A percentile compares a stretch with the other conserved stretches of the same genome.
Evolutionary conservation across 805 yeast genomes (phyloP).

Genomic region (Kregervanrija delftensis): DNA sequence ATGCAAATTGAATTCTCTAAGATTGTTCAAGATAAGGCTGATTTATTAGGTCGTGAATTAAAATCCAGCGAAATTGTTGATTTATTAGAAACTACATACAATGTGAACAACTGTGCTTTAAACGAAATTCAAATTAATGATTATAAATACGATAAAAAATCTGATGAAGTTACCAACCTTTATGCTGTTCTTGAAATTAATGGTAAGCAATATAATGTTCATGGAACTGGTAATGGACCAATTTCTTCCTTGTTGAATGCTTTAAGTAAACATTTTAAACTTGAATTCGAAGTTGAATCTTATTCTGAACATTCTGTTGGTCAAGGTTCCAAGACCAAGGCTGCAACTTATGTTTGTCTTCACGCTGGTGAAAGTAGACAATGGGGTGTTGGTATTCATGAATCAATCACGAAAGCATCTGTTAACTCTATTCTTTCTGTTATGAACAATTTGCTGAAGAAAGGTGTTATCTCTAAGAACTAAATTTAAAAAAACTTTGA

Average conservation of each 20-base stretch:
- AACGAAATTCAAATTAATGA: slow-evolving; percentile 33
- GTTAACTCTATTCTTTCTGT: slow-evolving; percentile 62
- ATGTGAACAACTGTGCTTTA: slow-evolving; percentile 33
- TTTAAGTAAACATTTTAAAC: slow-evolving; percentile 43
- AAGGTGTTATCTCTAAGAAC: slow-evolving; percentile 10
- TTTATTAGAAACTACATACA: slow-evolving; percentile 50
- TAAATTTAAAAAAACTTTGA: not conserved
- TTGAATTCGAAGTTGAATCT: slow-evolving; percentile 53
- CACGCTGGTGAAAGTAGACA: slow-evolving; percentile 22
- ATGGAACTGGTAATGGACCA: slow-evolving; percentile 73
- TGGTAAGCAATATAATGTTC: slow-evolving; percentile 29
- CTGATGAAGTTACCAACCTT: slow-evolving; percentile 36
- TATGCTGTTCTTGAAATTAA: slow-evolving; percentile 34
- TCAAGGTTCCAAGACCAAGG: slow-evolving; percentile 61
- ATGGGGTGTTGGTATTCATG: slow-evolving; percentile 94
- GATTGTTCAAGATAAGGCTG: slow-evolving; percentile 60
- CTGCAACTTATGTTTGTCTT: slow-evolving; percentile 58
- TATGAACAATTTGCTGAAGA: slow-evolving; percentile 39
- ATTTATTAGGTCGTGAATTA: slow-evolving; percentile 60
- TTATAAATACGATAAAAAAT: slow-evolving; percentile 30
- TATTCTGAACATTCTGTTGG: slow-evolving; percentile 73
- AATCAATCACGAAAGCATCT: slow-evolving; percentile 84
- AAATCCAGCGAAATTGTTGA: slow-evolving; percentile 57
- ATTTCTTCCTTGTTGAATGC: slow-evolving; percentile 69
- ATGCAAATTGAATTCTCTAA: slow-evolving; percentile 64